These are phyloP conservation scores for Discostella stelligeroides DNA, from an alignment of 108 stramenopile species.

Conservation along the genomic window DNA sequence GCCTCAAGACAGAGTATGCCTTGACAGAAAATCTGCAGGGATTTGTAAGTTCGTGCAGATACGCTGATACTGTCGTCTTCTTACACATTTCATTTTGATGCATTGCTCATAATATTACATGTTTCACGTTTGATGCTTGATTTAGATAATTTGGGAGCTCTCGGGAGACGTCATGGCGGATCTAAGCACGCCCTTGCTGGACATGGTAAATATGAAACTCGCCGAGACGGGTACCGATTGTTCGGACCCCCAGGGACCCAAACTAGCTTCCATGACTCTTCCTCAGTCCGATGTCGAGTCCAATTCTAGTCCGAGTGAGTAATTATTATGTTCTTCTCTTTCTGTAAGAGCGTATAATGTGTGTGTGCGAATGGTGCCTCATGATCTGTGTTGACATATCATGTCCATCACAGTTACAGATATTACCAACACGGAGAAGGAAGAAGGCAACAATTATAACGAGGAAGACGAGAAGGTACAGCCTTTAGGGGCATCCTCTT, in stretches of 20 bases:
- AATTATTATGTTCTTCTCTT: too few species aligned
- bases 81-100: background rate
- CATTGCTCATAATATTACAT: background rate
- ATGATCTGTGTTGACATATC: too few species aligned
- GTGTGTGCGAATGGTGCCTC: too few species aligned
- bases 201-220: slow-evolving; percentile 39
- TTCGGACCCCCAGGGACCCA: slow-evolving; percentile 9
- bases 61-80: too few species aligned
- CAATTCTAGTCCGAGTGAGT: background rate
- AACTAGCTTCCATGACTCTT: background rate
- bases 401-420: too few species aligned
- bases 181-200: slow-evolving; percentile 40
- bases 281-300: background rate
- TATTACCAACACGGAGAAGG: too few species aligned
- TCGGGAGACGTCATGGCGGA: slow-evolving; percentile 41
- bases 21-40: slow-evolving; percentile 12
- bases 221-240: slow-evolving; percentile 24
- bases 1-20: slow-evolving; percentile 26
- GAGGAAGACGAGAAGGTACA: too few species aligned
- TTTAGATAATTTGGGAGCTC: slow-evolving; percentile 33
- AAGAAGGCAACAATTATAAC: too few species aligned
- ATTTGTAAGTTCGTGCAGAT: slow-evolving; percentile 31
- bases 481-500: too few species aligned
- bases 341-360: too few species aligned
- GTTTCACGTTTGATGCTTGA: background rate